Percentiles rank a stretch among this genome's conserved stretches.
phyloP scores from a whole-genome alignment of 176 grass and related monocot genomes.

The Guadua angustifolia region DNA sequence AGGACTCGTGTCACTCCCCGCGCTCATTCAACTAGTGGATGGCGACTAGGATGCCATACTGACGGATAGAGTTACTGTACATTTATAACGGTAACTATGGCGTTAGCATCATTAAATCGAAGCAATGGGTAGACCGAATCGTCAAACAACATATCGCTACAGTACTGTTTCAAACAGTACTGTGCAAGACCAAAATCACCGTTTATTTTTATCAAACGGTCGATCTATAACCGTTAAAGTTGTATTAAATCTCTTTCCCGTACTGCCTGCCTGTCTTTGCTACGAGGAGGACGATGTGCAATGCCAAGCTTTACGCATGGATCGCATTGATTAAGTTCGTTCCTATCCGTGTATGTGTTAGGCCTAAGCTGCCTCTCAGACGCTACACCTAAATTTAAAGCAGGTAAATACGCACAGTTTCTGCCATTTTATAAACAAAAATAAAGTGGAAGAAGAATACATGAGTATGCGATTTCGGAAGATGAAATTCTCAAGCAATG shows the following conservation, averaged over 20 bases:
- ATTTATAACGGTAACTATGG: too few relatives aligned
- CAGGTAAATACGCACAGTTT: background rate
- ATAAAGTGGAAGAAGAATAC: background rate
- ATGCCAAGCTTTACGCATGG: conserved; percentile 23
- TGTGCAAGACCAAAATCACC: too few relatives aligned
- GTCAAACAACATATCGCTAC: too few relatives aligned
- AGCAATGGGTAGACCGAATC: too few relatives aligned
- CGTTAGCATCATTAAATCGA: too few relatives aligned
- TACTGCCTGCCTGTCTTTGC: background rate
- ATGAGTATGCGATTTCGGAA: too few relatives aligned
- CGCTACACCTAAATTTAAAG: background rate
- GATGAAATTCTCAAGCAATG: conserved; percentile 10
- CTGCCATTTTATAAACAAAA: background rate
- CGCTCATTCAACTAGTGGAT: background rate
- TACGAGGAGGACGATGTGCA: background rate
- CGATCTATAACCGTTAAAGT: too few relatives aligned
- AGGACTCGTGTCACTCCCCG: background rate
- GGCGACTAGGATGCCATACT: background rate
- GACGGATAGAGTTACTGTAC: too few relatives aligned
- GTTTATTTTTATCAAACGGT: too few relatives aligned
- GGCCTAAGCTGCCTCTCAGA: background rate
- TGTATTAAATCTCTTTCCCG: too few relatives aligned
- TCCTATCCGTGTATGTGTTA: too few relatives aligned
- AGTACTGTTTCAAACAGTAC: too few relatives aligned
- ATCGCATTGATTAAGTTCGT: background rate